Percentiles rank a stretch among this genome's conserved stretches.
Evolutionary conservation across 768 basidiomycete species (phyloP).

Genomic region (Tubosaeta brunneosetosa): DNA sequence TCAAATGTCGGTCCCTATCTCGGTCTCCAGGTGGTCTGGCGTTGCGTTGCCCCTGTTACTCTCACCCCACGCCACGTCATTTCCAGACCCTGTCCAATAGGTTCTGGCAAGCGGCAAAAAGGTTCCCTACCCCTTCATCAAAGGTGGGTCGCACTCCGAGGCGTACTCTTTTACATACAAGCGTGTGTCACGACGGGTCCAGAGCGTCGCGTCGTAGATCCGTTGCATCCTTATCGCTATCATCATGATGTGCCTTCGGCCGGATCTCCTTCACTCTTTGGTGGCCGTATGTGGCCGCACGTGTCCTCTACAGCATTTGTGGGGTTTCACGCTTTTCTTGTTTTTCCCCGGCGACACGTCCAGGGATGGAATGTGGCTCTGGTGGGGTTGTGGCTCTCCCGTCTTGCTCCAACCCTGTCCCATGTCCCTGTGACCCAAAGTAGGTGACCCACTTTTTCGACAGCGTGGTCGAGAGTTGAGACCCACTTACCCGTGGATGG

Average conservation of each 20-base stretch:
- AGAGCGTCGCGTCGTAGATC: not conserved
- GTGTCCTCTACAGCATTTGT: too few relatives aligned
- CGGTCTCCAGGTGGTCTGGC: too few relatives aligned
- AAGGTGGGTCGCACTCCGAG: not conserved
- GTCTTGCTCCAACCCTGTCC: not conserved
- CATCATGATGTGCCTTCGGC: not conserved
- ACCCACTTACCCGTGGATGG: not conserved
- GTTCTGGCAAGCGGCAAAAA: not conserved
- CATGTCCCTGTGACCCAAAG: constrained; percentile 4
- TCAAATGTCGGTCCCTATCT: too few relatives aligned
- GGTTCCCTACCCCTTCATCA: not conserved
- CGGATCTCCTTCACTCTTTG: not conserved
- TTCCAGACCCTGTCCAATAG: not conserved
- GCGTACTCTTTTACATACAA: not conserved
- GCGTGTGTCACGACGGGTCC: not conserved
- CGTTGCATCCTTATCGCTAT: not conserved
- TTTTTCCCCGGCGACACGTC: not conserved
- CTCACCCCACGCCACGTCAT: not conserved
- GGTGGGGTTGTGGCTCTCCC: not conserved
- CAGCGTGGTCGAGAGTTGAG: not conserved
- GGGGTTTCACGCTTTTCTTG: not conserved
- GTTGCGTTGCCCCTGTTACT: not conserved
- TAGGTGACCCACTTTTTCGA: constrained; percentile 7
- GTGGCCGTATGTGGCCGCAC: not conserved
- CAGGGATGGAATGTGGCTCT: not conserved